Evolutionary conservation across 768 basidiomycete species (phyloP), one percentile per base, ranked within the genome.

Genomic region (Lactifluus hygrophoroides): DNA sequence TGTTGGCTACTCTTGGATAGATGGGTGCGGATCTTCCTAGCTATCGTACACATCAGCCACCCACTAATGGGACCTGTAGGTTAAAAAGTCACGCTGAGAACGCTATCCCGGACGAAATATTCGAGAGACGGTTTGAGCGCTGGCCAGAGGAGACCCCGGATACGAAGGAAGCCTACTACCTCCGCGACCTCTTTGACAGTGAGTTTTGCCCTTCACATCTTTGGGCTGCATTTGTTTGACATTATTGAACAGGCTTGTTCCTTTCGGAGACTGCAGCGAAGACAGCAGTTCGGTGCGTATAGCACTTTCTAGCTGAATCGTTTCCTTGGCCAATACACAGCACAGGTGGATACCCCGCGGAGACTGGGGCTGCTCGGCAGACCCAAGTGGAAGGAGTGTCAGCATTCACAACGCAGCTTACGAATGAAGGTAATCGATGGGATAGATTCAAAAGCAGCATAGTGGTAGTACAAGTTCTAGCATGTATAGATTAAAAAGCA

Each of bases 1-100:
- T 54, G 94, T 96, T 54, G 94, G 95, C 32, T 97, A 96, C 73
- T 94, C 93, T 32, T 97, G 95, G 94, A 98, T 98, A 68, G 94
- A 98, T 67, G 92, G 94, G 89, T 89, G 66, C 43, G 49, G 34
- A 28, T 64, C 32, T 44, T 30, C 52, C 21, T 27, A 59, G 9
- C 30, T 8, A n/a, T 10, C 25, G 13, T 42, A 8, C 19, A 23
- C 53, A 32, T 17, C 10, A 25, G 50, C 54, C 13, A 23, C 44
- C 54, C 58, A 60, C 51, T 14, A 14, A 17, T 32, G 11, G 23
- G 11, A 37, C 40, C 8, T 8, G 11, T 48, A 92, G 93, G 45
- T 90, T 99, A 59, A 99, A 99, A 75, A 86, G 85, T 57, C 84
- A 95, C 66, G 88, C 95, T 11, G 86, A 77, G 32, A 65, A 76